These are phyloP conservation scores for Penicillium vulpinum DNA, from an alignment of 2,329 filamentous ascomycete species.

Conservation along the genomic window DNA sequence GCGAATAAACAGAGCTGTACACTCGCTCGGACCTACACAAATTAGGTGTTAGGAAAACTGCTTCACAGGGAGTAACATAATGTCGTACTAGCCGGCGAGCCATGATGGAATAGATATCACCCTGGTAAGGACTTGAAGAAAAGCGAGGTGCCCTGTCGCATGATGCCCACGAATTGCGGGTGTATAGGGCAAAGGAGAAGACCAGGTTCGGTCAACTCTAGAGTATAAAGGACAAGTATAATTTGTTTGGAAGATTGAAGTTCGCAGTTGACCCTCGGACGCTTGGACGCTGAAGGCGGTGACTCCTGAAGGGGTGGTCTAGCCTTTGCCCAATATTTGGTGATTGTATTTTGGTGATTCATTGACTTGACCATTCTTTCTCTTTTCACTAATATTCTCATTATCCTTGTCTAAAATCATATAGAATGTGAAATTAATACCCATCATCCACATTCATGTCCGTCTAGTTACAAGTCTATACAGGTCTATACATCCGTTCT, in stretches of 20 bases:
- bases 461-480: conserved; percentile 11
- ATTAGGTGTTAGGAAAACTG: conserved; percentile 3
- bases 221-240: conserved; percentile 11
- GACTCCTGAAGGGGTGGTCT: conserved; percentile 21
- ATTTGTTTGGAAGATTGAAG: conserved; percentile 5
- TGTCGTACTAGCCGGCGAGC: conserved; percentile 45
- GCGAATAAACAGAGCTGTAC: conserved; percentile 71
- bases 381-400: not conserved
- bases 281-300: conserved; percentile 32
- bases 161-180: conserved; percentile 25
- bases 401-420: not conserved
- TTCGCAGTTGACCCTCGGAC: conserved; percentile 15
- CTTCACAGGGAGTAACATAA: not conserved
- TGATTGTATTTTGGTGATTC: not conserved
- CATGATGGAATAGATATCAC: conserved; percentile 38
- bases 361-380: not conserved
- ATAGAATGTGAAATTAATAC: not conserved
- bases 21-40: conserved; percentile 60
- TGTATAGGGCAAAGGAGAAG: conserved; percentile 26
- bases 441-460: conserved; percentile 2
- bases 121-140: conserved; percentile 33
- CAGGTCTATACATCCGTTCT: conserved; percentile 1
- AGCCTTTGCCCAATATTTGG: not conserved
- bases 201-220: conserved; percentile 32
- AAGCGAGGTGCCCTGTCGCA: conserved; percentile 32